A percentile compares a stretch with the other conserved stretches of the same genome.
These are phyloP conservation scores for Diaporthe citrichinensis DNA, from an alignment of 2,329 filamentous ascomycete species.

Conservation along the genomic window DNA sequence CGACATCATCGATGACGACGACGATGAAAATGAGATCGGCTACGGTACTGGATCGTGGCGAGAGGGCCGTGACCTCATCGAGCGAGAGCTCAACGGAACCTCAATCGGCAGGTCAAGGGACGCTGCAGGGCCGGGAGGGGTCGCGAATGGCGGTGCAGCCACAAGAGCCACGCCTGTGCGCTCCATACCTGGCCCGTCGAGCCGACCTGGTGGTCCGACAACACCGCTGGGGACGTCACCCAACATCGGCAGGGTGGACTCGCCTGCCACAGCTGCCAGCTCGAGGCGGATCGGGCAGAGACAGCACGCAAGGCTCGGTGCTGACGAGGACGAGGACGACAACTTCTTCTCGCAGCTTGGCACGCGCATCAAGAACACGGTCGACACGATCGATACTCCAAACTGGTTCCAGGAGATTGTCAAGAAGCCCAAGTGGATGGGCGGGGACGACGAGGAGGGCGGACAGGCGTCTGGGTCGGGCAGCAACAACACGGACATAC, in stretches of 20 bases:
- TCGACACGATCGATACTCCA: slow-evolving; percentile 86
- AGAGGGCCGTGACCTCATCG: slow-evolving; percentile 91
- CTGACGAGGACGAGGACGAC: slow-evolving; percentile 78
- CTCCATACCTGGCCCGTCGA: slow-evolving; percentile 60
- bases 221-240: slow-evolving; percentile 62
- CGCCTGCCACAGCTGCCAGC: slow-evolving; percentile 41
- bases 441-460: slow-evolving; percentile 64
- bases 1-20: slow-evolving; percentile 81
- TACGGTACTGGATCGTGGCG: slow-evolving; percentile 90
- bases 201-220: slow-evolving; percentile 53
- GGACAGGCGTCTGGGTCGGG: slow-evolving; percentile 45
- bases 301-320: slow-evolving; percentile 56
- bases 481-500: slow-evolving; percentile 59
- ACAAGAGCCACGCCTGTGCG: slow-evolving; percentile 61
- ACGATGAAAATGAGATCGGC: slow-evolving; percentile 72
- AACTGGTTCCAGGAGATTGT: slow-evolving; percentile 83
- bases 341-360: slow-evolving; percentile 88
- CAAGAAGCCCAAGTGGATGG: slow-evolving; percentile 87
- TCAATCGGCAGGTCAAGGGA: slow-evolving; percentile 60
- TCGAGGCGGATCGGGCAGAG: slow-evolving; percentile 50
- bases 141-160: slow-evolving; percentile 44
- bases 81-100: slow-evolving; percentile 82
- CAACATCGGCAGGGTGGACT: slow-evolving; percentile 41
- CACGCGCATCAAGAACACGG: slow-evolving; percentile 90
- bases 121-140: slow-evolving; percentile 45